phyloP scores from a whole-genome alignment of 2,329 filamentous ascomycete genomes.

The Aspergillus japonicus region DNA sequence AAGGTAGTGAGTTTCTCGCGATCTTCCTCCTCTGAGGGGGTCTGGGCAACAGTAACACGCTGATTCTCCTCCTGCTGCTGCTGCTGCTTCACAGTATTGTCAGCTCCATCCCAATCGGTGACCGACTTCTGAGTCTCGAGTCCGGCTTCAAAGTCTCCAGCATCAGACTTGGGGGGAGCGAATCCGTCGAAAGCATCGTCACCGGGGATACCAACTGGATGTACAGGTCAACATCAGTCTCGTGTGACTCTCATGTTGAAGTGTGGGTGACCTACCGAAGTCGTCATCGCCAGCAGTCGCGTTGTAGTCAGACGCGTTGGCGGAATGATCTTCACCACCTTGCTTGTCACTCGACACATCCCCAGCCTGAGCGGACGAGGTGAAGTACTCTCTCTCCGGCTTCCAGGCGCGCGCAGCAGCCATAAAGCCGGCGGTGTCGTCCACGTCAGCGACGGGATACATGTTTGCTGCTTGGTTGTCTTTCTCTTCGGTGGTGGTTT shows the following conservation, averaged over 20 bases:
- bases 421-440: conserved; percentile 31
- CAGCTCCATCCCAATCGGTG: not conserved
- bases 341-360: conserved; percentile 9
- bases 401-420: conserved; percentile 24
- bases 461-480: conserved; percentile 1
- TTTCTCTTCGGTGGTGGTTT: not conserved
- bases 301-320: not conserved
- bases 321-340: not conserved
- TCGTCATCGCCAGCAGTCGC: not conserved
- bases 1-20: conserved; percentile 33
- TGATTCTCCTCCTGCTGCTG: not conserved
- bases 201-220: not conserved
- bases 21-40: conserved; percentile 19
- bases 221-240: not conserved
- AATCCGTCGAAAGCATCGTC: not conserved
- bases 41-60: not conserved
- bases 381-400: conserved; percentile 6
- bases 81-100: not conserved
- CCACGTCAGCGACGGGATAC: conserved; percentile 20
- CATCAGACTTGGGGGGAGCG: not conserved
- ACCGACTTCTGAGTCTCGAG: not conserved
- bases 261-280: conserved; percentile 2
- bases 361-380: not conserved
- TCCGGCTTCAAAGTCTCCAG: not conserved
- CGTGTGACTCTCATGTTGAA: not conserved